Evolutionary conservation across 495 filamentous ascomycete species (phyloP).

Genomic region (Letharia lupina): DNA sequence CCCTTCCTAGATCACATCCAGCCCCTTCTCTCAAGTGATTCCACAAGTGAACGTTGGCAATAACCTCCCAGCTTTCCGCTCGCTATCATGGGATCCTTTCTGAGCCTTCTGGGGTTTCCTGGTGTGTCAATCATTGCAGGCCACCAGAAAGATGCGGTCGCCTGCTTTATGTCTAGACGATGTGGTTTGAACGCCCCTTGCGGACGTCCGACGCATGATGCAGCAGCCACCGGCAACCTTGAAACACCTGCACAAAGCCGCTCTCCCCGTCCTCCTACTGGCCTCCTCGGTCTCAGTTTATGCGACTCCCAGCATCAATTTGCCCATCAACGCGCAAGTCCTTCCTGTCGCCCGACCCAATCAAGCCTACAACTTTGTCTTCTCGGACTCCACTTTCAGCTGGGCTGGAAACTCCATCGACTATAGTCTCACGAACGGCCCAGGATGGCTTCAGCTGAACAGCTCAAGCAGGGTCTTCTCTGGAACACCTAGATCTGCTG

Average conservation of each 20-base stretch:
- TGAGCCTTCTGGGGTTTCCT: neutral
- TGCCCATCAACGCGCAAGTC: constrained; percentile 69
- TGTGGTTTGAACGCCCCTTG: constrained; percentile 4
- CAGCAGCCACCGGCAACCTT: neutral
- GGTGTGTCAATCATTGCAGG: neutral
- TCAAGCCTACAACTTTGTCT: constrained; percentile 56
- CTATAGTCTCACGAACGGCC: constrained; percentile 55
- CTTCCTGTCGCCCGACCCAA: constrained; percentile 63
- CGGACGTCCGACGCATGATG: neutral
- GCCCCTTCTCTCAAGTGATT: neutral
- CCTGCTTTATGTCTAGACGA: constrained; percentile 3
- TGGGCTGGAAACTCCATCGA: constrained; percentile 43
- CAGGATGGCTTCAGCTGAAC: constrained; percentile 63
- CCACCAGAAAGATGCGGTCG: neutral
- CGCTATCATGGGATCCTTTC: neutral
- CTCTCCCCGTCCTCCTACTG: constrained; percentile 30
- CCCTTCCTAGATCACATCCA: constrained; percentile 4
- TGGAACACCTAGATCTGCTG: constrained; percentile 48
- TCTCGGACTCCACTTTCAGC: constrained; percentile 60
- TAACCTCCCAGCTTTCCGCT: neutral
- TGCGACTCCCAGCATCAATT: constrained; percentile 45
- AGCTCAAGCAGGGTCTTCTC: constrained; percentile 51
- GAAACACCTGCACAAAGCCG: constrained; percentile 26
- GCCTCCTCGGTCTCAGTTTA: constrained; percentile 28
- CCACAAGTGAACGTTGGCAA: neutral